Evolutionary conservation across 768 basidiomycete genomes (phyloP).

Genomic region (Leccinum sublutescens): DNA sequence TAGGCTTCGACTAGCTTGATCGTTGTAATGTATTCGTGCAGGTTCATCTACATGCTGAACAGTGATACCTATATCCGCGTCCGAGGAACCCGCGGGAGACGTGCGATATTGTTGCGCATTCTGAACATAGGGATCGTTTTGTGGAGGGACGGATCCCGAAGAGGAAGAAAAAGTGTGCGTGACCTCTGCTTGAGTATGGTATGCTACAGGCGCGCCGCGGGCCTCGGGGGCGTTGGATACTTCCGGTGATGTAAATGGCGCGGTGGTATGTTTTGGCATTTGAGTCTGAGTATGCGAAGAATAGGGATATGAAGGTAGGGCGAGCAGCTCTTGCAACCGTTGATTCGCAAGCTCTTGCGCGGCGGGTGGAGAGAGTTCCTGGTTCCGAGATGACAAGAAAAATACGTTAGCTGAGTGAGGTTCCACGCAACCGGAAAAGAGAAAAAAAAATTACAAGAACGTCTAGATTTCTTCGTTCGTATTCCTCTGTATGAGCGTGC

Average conservation of each 20-base stretch:
- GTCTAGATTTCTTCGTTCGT: constrained; percentile 6
- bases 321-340: constrained; percentile 27
- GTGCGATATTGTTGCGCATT: constrained; percentile 6
- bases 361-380: background rate
- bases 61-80: constrained; percentile 14
- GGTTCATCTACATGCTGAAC: constrained; percentile 16
- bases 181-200: background rate
- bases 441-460: constrained; percentile 2
- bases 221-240: background rate
- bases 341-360: constrained; percentile 17
- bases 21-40: constrained; percentile 10
- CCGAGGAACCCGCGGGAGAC: constrained; percentile 1
- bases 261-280: background rate
- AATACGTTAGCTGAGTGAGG: background rate
- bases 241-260: background rate
- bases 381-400: background rate
- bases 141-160: background rate
- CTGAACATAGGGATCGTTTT: constrained; percentile 3
- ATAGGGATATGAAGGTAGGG: constrained; percentile 5
- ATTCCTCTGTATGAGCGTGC: constrained; percentile 1
- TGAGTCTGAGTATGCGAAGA: background rate
- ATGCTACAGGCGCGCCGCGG: background rate
- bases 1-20: constrained; percentile 16
- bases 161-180: constrained; percentile 8
- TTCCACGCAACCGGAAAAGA: background rate